These are phyloP conservation scores for Puccinellia tenuiflora DNA, from an alignment of 176 grass and related monocot species.

Conservation along the genomic window DNA sequence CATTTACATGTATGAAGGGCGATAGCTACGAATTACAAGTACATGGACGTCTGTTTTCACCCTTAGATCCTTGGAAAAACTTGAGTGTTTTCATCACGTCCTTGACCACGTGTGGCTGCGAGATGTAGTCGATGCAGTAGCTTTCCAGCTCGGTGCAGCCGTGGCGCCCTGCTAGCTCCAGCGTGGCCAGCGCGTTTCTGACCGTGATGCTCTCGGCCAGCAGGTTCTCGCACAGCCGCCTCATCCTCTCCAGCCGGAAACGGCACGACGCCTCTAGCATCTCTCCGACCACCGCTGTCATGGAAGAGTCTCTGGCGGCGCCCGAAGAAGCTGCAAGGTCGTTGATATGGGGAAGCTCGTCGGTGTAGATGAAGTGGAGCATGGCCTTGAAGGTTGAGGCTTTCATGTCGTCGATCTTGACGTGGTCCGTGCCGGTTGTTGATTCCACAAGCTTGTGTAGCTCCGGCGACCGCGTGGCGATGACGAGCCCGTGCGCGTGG, in stretches of 20 bases:
- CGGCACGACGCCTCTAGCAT: not conserved
- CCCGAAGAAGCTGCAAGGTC: not conserved
- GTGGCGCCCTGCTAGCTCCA: not conserved
- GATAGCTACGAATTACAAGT: too few relatives aligned
- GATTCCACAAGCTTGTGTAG: not conserved
- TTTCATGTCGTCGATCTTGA: not conserved
- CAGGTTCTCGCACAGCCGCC: not conserved
- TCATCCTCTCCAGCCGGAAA: not conserved
- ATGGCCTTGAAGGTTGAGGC: not conserved
- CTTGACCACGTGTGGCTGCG: not conserved
- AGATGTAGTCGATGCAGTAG: not conserved
- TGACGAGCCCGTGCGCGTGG: not conserved
- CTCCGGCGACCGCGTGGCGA: not conserved
- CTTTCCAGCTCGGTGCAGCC: not conserved
- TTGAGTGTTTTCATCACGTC: not conserved
- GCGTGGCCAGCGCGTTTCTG: not conserved
- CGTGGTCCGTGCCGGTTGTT: not conserved
- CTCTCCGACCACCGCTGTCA: not conserved
- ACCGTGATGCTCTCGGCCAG: not conserved
- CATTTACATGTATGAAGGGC: too few relatives aligned
- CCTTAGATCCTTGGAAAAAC: not conserved
- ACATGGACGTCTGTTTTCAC: not conserved
- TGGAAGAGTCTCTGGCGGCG: not conserved
- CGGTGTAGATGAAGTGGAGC: conserved; percentile 25
- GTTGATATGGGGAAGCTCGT: not conserved